These are phyloP conservation scores for Hemileccinum impolitum DNA, from an alignment of 768 basidiomycete genomes.

Conservation along the genomic window DNA sequence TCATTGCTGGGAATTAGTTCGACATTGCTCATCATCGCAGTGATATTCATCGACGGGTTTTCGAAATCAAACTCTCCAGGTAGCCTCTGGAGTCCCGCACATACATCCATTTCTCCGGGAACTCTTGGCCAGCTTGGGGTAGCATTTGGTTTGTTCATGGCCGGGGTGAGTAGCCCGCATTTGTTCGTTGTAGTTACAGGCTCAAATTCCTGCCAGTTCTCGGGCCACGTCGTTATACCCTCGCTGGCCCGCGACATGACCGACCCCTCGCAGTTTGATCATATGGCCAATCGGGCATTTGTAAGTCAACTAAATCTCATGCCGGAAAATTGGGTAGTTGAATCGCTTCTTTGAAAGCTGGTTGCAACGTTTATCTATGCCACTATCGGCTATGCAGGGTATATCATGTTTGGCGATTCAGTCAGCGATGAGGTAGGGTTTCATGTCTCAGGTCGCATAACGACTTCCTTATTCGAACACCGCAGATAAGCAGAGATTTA, in stretches of 20 bases:
- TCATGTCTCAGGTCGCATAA: neutral
- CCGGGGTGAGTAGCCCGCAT: constrained; percentile 55
- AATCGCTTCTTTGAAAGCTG: constrained; percentile 33
- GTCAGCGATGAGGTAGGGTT: constrained; percentile 75
- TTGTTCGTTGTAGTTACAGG: neutral
- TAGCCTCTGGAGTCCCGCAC: constrained; percentile 71
- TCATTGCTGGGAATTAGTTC: constrained; percentile 85
- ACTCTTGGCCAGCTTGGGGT: constrained; percentile 63
- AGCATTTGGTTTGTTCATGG: constrained; percentile 88
- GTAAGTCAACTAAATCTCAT: constrained; percentile 40
- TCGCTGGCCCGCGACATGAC: constrained; percentile 87
- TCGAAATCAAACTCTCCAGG: constrained; percentile 71
- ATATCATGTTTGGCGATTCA: constrained; percentile 82
- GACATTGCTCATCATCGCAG: constrained; percentile 66
- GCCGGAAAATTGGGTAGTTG: neutral
- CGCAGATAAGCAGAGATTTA: constrained; percentile 79
- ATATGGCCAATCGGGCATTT: constrained; percentile 85
- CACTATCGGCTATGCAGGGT: constrained; percentile 78
- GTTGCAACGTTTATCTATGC: constrained; percentile 61
- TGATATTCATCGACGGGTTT: constrained; percentile 81
- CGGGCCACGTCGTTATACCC: constrained; percentile 91
- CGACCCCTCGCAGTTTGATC: constrained; percentile 74
- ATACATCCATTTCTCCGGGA: constrained; percentile 58
- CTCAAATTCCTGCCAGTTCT: constrained; percentile 49
- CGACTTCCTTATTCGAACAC: neutral